A percentile compares a stretch with the other conserved stretches of the same genome.
These are phyloP conservation scores for Aspergillus versicolor DNA, from an alignment of 2,329 filamentous ascomycete genomes.

Conservation along the genomic window DNA sequence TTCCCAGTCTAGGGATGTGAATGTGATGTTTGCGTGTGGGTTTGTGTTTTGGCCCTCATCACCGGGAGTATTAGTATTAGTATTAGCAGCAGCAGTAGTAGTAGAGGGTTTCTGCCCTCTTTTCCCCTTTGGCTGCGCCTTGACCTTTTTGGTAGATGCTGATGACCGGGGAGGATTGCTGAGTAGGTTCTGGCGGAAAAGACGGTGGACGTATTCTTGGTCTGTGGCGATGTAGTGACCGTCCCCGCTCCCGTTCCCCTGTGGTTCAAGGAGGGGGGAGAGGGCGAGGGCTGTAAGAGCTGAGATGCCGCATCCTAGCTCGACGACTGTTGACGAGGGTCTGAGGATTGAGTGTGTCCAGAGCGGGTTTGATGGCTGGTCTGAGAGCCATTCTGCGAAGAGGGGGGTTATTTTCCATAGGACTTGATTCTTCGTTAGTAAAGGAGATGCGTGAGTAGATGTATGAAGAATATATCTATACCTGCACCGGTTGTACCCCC, in stretches of 20 bases:
- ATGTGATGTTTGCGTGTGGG: constrained; percentile 49
- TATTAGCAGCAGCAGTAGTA: background rate
- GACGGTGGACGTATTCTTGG: constrained; percentile 76
- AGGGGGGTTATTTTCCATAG: constrained; percentile 88
- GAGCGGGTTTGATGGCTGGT: constrained; percentile 57
- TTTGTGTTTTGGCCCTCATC: too few relatives aligned
- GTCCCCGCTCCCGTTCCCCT: constrained; percentile 37
- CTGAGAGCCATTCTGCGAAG: constrained; percentile 76
- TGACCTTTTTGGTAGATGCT: background rate
- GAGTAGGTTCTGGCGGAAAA: constrained; percentile 73
- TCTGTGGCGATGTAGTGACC: constrained; percentile 76
- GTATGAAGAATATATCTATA: constrained; percentile 25
- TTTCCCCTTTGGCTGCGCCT: constrained; percentile 13
- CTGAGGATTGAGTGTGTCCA: constrained; percentile 56
- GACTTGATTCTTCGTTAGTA: constrained; percentile 49
- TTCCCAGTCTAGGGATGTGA: constrained; percentile 81
- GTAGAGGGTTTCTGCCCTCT: background rate
- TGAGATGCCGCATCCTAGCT: constrained; percentile 86
- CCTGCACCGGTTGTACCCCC: constrained; percentile 73
- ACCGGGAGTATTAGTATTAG: background rate
- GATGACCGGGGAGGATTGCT: constrained; percentile 31
- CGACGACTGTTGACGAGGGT: constrained; percentile 62
- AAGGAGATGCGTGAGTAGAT: background rate
- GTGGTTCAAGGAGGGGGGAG: constrained; percentile 43
- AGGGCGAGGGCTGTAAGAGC: constrained; percentile 73